A percentile compares a stretch with the other conserved stretches of the same genome.
These are phyloP conservation scores for Boletus mariae DNA, from an alignment of 1,284 basidiomycete genomes.

Conservation along the genomic window DNA sequence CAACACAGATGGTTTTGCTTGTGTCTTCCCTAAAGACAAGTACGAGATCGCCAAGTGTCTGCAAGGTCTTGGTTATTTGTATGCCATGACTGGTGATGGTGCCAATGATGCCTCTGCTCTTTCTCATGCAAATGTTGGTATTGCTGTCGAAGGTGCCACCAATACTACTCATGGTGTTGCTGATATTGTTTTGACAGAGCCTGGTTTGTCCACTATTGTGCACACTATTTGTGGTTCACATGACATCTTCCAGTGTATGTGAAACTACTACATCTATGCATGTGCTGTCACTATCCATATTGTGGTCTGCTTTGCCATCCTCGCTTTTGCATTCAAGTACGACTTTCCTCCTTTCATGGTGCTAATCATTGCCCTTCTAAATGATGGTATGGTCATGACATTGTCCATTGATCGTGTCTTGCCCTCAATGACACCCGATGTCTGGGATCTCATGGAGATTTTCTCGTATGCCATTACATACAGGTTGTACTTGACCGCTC, in stretches of 20 bases:
- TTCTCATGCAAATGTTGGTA: constrained; percentile 83
- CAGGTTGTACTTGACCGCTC: constrained; percentile 87
- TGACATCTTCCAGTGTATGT: constrained; percentile 87
- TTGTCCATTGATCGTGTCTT: constrained; percentile 95
- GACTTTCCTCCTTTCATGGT: constrained; percentile 99
- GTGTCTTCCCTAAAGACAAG: constrained; percentile 89
- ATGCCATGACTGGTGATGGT: constrained; percentile 78
- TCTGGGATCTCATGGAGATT: constrained; percentile 95
- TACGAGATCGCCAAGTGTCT: constrained; percentile 81
- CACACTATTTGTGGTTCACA: constrained; percentile 83
- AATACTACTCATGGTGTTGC: constrained; percentile 84
- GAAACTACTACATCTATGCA: constrained; percentile 80
- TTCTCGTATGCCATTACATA: constrained; percentile 95
- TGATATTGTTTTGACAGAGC: constrained; percentile 82
- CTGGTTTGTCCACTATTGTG: constrained; percentile 83
- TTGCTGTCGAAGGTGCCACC: constrained; percentile 85
- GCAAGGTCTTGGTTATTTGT: constrained; percentile 74
- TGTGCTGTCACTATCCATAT: constrained; percentile 95
- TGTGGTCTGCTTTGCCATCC: constrained; percentile 93
- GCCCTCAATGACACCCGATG: constrained; percentile 87
- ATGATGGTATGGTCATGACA: constrained; percentile 99
- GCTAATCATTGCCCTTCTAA: constrained; percentile 93
- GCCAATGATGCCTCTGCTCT: constrained; percentile 84
- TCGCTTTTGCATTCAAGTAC: constrained; percentile 94
- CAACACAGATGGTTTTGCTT: constrained; percentile 78